phyloP scores from a whole-genome alignment of 306 rosid species.

The Trifolium dubium region DNA sequence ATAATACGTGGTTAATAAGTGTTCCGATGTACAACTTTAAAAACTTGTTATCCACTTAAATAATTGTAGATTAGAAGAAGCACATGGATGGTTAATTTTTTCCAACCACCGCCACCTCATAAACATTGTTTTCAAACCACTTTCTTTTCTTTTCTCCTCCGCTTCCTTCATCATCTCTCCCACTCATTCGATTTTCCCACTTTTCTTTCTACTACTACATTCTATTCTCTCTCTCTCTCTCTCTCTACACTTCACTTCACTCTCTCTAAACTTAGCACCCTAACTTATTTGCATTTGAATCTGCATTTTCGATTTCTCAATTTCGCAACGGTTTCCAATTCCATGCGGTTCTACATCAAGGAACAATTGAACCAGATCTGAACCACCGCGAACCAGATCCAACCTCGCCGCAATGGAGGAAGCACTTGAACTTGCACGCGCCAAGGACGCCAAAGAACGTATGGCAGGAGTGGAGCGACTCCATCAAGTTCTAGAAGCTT shows the following conservation, averaged over 20 bases:
- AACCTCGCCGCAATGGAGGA: conserved; percentile 71
- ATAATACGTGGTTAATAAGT: too few relatives aligned
- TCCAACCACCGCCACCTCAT: conserved; percentile 34
- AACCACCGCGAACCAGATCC: conserved; percentile 47
- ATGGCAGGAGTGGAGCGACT: conserved; percentile 99
- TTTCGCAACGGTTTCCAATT: conserved; percentile 21
- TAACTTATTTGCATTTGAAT: conserved; percentile 8
- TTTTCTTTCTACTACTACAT: too few relatives aligned
- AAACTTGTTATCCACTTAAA: too few relatives aligned
- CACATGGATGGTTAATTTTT: conserved; percentile 42
- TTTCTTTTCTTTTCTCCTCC: conserved; percentile 17
- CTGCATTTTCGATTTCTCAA: conserved; percentile 14
- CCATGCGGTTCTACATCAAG: conserved; percentile 13
- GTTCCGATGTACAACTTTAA: too few relatives aligned
- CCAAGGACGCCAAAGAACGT: conserved; percentile 94
- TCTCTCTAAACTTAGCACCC: conserved; percentile 10
- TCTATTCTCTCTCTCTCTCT: too few relatives aligned
- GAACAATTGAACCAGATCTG: conserved; percentile 43
- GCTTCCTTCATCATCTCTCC: conserved; percentile 28
- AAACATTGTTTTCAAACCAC: conserved; percentile 25
- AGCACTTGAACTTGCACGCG: conserved; percentile 91
- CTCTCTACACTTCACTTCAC: conserved; percentile 33
- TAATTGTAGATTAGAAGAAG: too few relatives aligned
- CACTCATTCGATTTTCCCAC: not conserved
- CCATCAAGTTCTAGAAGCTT: conserved; percentile 85